Percentiles rank a stretch among this genome's conserved stretches.
These are phyloP conservation scores for Monilinia fructigena DNA, from an alignment of 2,329 filamentous ascomycete species.

Conservation along the genomic window DNA sequence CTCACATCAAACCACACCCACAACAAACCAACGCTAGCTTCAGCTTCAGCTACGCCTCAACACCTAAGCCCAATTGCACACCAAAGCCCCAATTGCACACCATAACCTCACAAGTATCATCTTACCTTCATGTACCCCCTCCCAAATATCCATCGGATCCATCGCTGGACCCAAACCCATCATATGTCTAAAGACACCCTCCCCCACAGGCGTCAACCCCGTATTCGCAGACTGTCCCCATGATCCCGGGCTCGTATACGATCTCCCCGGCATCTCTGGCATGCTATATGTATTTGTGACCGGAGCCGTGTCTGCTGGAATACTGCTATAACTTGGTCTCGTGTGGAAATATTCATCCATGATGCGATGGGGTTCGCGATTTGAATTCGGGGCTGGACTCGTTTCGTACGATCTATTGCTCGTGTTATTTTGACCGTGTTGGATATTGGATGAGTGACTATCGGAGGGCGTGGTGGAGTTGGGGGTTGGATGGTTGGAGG, in stretches of 20 bases:
- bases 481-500: constrained; percentile 57
- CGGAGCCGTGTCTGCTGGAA: constrained; percentile 29
- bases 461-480: constrained; percentile 56
- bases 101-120: background rate
- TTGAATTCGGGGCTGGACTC: constrained; percentile 46
- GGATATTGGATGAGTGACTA: constrained; percentile 30
- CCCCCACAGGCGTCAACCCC: constrained; percentile 55
- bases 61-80: background rate
- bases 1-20: background rate
- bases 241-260: constrained; percentile 42
- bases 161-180: constrained; percentile 57
- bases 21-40: background rate
- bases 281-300: constrained; percentile 43
- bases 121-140: constrained; percentile 26
- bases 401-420: constrained; percentile 51
- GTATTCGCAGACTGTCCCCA: constrained; percentile 45
- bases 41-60: background rate
- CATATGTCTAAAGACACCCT: constrained; percentile 56
- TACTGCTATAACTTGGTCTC: constrained; percentile 30
- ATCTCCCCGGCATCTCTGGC: constrained; percentile 43
- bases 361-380: constrained; percentile 33
- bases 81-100: background rate
- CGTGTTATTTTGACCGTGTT: constrained; percentile 40
- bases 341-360: constrained; percentile 37
- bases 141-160: constrained; percentile 47